Evolutionary conservation across 345 rosid species (phyloP), one percentile per base, ranked within the genome.

Genomic region (Cardamine occulta): DNA sequence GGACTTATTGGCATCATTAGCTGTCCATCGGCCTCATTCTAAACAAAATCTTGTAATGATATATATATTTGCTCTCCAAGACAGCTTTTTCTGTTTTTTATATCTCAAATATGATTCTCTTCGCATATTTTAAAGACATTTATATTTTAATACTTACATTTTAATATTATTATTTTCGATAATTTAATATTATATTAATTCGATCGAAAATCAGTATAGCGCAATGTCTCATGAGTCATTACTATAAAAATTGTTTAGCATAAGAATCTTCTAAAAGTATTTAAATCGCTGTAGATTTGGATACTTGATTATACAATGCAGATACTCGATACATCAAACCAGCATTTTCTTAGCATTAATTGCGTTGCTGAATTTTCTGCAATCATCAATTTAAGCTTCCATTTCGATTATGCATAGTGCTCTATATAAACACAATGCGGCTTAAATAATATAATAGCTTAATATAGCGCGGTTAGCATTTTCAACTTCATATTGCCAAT

Each of bases 11-110:
- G 70, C 23, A 62, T 47, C 52, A 69, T 69, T 44, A 62, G 80
- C 80, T 69, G 80, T 76, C 57, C 65, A 69, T 62, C 49, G 32
- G 7, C 65, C 75, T 59, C 35, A 1, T 68, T 69, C 64, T 31
- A 35, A 31, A 34, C 60, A 59, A 29, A 26, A 48, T 58, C 59
- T 14, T 56, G 26, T 56, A 23, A 28, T 26, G 34, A 37, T 51
- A 23, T 40, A 53, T 44, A 61, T 49, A 61, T 52, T 76, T 68
- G 63, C 49, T 53, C 63, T 68, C 68, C n/a, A 68, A 49, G 19
- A 39, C 68, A 14, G 62, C 63, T 59, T 61, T 11, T 13, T 61
- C 6, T 34, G 6, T 29, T 61, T 61, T 29, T 40, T 66, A 59
- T 21, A 49, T 18, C 18, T 52, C 26, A 28, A 15, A 21, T 26